Evolutionary conservation across 208 protist species (phyloP).

Genomic region (Sergeia podlipaevii): DNA sequence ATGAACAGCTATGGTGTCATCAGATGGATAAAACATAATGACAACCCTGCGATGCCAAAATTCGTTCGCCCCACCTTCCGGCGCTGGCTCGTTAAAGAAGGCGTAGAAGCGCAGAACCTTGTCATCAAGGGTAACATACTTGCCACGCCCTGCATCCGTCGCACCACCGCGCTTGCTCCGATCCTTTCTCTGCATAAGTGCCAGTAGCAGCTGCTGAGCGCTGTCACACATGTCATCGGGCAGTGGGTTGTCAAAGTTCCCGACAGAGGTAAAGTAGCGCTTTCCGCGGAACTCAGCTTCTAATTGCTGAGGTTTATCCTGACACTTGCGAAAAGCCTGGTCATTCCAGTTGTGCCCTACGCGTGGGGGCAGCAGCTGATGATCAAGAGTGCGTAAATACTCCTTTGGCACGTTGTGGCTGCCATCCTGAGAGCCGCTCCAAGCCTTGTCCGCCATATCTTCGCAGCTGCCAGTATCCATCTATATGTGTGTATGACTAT

Average conservation of each 20-base stretch:
- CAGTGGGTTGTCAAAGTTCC: slow-evolving; percentile 34
- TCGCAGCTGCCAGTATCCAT: too few species aligned
- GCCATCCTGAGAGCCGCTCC: too few species aligned
- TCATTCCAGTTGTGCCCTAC: slow-evolving; percentile 90
- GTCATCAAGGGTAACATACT: slow-evolving; percentile 83
- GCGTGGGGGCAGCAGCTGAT: slow-evolving; percentile 69
- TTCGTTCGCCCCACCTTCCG: slow-evolving; percentile 82
- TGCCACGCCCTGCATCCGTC: slow-evolving; percentile 13
- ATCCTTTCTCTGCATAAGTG: slow-evolving; percentile 17
- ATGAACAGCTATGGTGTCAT: slow-evolving; percentile 93
- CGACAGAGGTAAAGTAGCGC: slow-evolving; percentile 45
- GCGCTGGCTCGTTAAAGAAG: slow-evolving; percentile 93
- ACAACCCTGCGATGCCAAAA: slow-evolving; percentile 88
- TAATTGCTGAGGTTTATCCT: slow-evolving; percentile 81
- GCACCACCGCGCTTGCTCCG: slow-evolving; percentile 7
- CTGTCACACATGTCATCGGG: slow-evolving; percentile 44
- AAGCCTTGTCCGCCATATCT: too few species aligned
- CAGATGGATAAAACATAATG: slow-evolving; percentile 92
- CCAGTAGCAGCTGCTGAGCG: slow-evolving; percentile 71
- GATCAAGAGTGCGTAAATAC: slow-evolving; percentile 70
- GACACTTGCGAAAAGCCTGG: slow-evolving; percentile 71
- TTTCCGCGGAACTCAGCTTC: slow-evolving; percentile 79
- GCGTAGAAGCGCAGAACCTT: slow-evolving; percentile 96
- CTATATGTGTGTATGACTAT: too few species aligned
- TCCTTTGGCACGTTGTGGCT: slow-evolving; percentile 68